Evolutionary conservation across 2,329 filamentous ascomycete species (phyloP).

Genomic region (Cercospora sojina): DNA sequence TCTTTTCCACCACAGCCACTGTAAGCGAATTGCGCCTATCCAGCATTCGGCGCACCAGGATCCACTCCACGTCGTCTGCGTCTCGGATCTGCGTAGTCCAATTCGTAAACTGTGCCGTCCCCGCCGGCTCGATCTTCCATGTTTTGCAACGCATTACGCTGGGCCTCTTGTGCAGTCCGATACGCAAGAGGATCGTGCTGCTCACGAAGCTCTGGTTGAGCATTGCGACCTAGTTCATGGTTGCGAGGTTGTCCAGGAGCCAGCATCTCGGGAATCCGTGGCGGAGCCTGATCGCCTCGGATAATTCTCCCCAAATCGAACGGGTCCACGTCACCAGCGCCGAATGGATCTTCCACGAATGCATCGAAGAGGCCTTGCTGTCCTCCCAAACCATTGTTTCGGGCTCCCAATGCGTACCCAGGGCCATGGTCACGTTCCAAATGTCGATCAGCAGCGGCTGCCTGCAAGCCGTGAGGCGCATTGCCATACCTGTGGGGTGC

Average conservation of each 20-base stretch:
- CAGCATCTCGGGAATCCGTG: conserved; percentile 12
- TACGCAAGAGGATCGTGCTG: neutral
- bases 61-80: conserved; percentile 10
- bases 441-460: neutral
- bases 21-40: neutral
- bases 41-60: conserved; percentile 12
- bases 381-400: conserved; percentile 14
- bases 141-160: conserved; percentile 13
- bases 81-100: conserved; percentile 7
- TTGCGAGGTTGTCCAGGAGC: conserved; percentile 11
- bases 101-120: neutral
- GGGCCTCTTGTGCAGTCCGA: neutral
- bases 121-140: conserved; percentile 12
- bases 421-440: conserved; percentile 2
- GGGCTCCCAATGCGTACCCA: conserved; percentile 9
- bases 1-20: neutral
- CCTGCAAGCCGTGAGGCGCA: neutral
- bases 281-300: conserved; percentile 2
- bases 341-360: conserved; percentile 19
- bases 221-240: conserved; percentile 2
- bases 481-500: neutral
- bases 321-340: conserved; percentile 16
- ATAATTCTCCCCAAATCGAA: conserved; percentile 11
- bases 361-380: conserved; percentile 14
- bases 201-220: neutral